Evolutionary conservation across 345 rosid species (phyloP), one percentile per base, ranked within the genome.

Genomic region (Odontarrhena argentea): DNA sequence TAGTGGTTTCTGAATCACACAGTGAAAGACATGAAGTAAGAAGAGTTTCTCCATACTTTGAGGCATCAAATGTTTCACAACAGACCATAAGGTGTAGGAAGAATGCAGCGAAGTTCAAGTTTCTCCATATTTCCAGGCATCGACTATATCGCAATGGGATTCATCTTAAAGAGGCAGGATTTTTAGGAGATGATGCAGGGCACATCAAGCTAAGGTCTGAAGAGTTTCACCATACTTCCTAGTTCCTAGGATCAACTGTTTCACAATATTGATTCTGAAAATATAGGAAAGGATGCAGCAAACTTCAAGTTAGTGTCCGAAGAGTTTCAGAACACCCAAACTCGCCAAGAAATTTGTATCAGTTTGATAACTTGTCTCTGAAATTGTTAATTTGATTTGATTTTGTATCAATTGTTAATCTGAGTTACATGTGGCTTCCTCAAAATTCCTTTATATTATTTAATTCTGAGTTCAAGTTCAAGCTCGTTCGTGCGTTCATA

Each of bases 281-380:
- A 9, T 15, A 6, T 43, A 54, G 22, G 53, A 57, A 48, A 40
- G 37, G 11, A 13, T 13, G 75, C 13, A 71, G 46, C 2, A 37
- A 12, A 59, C 18, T 3, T n/a, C 44, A 63, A 49, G 46, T 47
- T 24, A 9, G 68, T 38, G 77, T 76, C 6, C 11, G 15, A 28
- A 78, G 68, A 72, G 78, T 71, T 74, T 55, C 32, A 53, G 69
- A 71, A 53, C 65, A 37, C 36, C 49, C 63, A 44, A 59, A 58
- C 54, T 8, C 43, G 7, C 54, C 36, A 3, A 48, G 28, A 36
- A 38, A 53, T 41, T 4, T 38, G 68, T 28, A 50, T 45, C 22
- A 58, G 34, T 35, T 11, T 18, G 35, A 8, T 32, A 10, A 43
- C 10, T 32, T 34, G 52, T 54, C 9, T 30, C 38, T 10, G 14